Conservation (phyloP, 2,329 filamentous ascomycete species). For the Torrubiellomyces zombiae region DNA sequence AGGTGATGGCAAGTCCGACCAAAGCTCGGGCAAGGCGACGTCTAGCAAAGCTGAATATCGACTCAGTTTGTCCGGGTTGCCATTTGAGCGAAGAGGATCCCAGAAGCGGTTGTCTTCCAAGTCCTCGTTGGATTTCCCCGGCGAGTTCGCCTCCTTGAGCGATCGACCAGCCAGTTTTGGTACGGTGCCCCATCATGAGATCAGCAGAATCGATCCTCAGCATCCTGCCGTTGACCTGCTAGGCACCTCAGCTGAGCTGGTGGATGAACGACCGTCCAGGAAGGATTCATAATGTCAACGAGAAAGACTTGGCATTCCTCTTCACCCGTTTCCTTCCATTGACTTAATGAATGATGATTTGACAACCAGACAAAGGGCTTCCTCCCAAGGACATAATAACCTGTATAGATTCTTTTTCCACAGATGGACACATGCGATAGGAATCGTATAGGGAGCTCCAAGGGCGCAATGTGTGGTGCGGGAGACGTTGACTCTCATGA, state of each 20-base stretch:
- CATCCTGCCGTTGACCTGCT: conserved; percentile 27
- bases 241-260: conserved; percentile 38
- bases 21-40: conserved; percentile 2
- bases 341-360: too few relatives aligned
- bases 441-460: too few relatives aligned
- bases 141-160: conserved; percentile 28
- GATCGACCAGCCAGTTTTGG: conserved; percentile 37
- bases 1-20: conserved; percentile 7
- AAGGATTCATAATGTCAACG: not conserved
- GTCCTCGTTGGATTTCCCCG: conserved; percentile 31
- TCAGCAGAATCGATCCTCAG: conserved; percentile 35
- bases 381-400: too few relatives aligned
- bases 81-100: conserved; percentile 40
- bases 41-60: too few relatives aligned
- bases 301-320: not conserved
- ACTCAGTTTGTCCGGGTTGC: conserved; percentile 26
- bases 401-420: too few relatives aligned
- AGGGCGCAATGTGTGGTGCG: too few relatives aligned
- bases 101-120: conserved; percentile 32
- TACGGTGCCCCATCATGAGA: conserved; percentile 39
- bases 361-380: too few relatives aligned
- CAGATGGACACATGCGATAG: too few relatives aligned
- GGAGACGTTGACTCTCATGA: too few relatives aligned
- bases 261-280: too few relatives aligned
- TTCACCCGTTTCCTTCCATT: too few relatives aligned